Evolutionary conservation across 2,329 filamentous ascomycete species (phyloP), one percentile per base, ranked within the genome.

Genomic region (Monilinia aucupariae): DNA sequence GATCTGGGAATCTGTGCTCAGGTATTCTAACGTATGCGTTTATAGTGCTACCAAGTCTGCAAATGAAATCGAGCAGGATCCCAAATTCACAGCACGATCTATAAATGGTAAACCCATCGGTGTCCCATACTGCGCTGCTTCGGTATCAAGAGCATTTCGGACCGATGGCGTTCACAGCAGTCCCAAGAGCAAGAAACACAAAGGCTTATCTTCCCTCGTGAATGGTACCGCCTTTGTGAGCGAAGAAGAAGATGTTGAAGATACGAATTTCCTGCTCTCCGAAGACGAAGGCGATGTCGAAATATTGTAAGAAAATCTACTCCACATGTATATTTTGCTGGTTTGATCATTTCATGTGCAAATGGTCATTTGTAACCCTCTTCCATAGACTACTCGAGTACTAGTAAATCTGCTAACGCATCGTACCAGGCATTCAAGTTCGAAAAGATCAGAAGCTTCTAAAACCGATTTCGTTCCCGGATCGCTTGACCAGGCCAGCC

Each of bases 391-490:
- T n/a, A 34, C 49, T 52, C 4, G 4, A 7, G 17, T 48, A 12
- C 7, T 22, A 48, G 12, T 25, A 20, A 0, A 4, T 15, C n/a
- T 50, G 52, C 48, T 60, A 27, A 48, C 49, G 39, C 10, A 55
- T 22, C 37, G 20, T 51, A 50, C 20, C 34, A 63, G 55, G 22
- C 34, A n/a, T 55, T 56, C 45, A 15, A 17, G 10, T 37, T 41
- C 41, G 43, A 65, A 52, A 43, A 53, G 49, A 22, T 20, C 30
- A 47, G 56, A 58, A 20, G 64, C 62, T 37, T 52, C 65, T 13
- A 56, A 69, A 59, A 86, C 82, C 0, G 80, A 85, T 68, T 96
- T 94, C 69, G 73, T 81, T 1, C 88, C 91, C 0, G 89, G 88
- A 1, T 79, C 78, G 0, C 78, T 96, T 8, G 81, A 91, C 65